phyloP scores from a whole-genome alignment of 306 rosid genomes.

The Cucumis cinereus region DNA sequence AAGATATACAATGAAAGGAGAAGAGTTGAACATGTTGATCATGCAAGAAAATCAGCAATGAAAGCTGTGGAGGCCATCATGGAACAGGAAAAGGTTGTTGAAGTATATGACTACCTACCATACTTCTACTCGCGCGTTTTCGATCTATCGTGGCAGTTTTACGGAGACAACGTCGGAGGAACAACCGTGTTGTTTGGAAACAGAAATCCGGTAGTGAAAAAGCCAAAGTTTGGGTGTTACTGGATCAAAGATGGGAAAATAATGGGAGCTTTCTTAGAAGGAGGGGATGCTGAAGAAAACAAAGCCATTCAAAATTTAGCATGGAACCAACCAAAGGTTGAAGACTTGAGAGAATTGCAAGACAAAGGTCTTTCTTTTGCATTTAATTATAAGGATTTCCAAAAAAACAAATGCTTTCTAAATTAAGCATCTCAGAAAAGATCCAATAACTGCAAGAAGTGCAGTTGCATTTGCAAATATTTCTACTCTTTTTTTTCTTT shows the following conservation, averaged over 20 bases:
- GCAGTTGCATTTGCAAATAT: not conserved
- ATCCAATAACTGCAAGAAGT: not conserved
- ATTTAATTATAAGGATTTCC: not conserved
- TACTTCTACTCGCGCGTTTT: conserved; percentile 28
- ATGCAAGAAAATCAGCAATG: conserved; percentile 34
- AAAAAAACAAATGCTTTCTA: not conserved
- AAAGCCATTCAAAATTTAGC: conserved; percentile 22
- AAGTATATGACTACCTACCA: conserved; percentile 23
- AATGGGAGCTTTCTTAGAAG: conserved; percentile 34
- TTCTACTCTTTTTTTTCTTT: not conserved
- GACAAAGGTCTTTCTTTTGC: conserved; percentile 22
- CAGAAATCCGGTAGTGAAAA: not conserved
- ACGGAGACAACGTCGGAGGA: conserved; percentile 34
- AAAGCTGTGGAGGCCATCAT: conserved; percentile 27
- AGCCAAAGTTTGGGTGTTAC: conserved; percentile 31
- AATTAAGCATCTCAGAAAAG: not conserved
- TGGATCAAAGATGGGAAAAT: conserved; percentile 28
- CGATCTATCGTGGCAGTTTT: conserved; percentile 31
- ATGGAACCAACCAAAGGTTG: conserved; percentile 17
- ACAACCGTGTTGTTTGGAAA: conserved; percentile 21
- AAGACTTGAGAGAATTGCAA: conserved; percentile 5
- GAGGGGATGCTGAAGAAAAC: conserved; percentile 32
- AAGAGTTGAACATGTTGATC: conserved; percentile 36
- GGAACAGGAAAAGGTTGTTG: conserved; percentile 7
- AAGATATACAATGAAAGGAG: conserved; percentile 23